phyloP scores from a whole-genome alignment of 2,329 filamentous ascomycete species.

The Fusarium lateritium region DNA sequence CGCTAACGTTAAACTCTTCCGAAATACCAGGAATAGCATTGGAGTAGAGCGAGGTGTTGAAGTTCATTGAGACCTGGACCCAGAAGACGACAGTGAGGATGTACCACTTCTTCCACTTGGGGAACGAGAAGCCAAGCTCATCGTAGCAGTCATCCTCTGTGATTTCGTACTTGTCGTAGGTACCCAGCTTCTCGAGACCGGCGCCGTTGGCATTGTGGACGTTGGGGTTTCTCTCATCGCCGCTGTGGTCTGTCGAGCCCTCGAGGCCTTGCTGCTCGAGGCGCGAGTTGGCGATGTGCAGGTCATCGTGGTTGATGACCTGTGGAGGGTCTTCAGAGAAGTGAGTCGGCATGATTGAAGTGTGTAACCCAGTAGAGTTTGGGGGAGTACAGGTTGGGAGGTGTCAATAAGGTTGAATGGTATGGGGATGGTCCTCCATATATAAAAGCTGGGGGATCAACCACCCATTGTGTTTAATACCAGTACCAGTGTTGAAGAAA shows the following conservation, averaged over 20 bases:
- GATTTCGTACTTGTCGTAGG: conserved; percentile 62
- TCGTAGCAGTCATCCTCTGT: conserved; percentile 74
- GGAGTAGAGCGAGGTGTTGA: conserved; percentile 82
- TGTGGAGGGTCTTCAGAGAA: conserved; percentile 57
- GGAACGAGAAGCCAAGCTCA: conserved; percentile 74
- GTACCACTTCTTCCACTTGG: conserved; percentile 77
- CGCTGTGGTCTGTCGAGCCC: conserved; percentile 33
- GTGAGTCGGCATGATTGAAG: conserved; percentile 50
- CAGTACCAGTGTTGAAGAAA: not conserved
- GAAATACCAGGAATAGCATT: conserved; percentile 77
- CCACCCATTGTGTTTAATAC: too few relatives aligned
- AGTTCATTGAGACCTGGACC: conserved; percentile 84
- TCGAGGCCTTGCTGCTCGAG: conserved; percentile 50
- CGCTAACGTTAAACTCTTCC: conserved; percentile 76
- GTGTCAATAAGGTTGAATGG: not conserved
- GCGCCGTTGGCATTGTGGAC: conserved; percentile 54
- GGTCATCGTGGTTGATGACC: conserved; percentile 56
- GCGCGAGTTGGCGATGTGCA: conserved; percentile 55
- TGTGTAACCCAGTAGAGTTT: not conserved
- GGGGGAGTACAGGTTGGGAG: not conserved
- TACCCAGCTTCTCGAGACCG: conserved; percentile 55
- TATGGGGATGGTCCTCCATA: conserved; percentile 14
- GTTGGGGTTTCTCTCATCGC: conserved; percentile 25
- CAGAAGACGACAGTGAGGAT: conserved; percentile 81
- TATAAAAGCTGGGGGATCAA: conserved; percentile 27